Evolutionary conservation across 1,139 yeast genomes (phyloP).

Genomic region (Blastobotrys illinoisensis): DNA sequence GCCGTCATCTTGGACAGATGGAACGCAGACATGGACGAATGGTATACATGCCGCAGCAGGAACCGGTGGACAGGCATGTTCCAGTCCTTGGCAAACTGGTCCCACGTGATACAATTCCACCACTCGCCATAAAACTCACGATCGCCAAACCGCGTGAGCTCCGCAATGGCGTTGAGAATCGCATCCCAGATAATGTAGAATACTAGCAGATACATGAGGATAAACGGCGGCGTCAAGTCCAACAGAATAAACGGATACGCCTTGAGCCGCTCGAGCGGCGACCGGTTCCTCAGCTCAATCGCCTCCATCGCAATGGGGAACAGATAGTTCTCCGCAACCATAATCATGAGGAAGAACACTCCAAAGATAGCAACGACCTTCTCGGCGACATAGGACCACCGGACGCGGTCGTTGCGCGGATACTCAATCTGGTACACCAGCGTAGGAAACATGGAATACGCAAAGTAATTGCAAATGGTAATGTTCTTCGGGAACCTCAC

Average conservation of each 20-base stretch:
- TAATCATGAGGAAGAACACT: constrained; percentile 73
- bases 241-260: constrained; percentile 59
- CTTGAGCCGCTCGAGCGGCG: constrained; percentile 43
- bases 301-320: constrained; percentile 72
- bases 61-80: constrained; percentile 93
- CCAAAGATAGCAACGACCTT: constrained; percentile 82
- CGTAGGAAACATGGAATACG: constrained; percentile 86
- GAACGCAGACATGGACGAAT: constrained; percentile 76
- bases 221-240: constrained; percentile 76
- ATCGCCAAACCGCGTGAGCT: constrained; percentile 78
- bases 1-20: constrained; percentile 62
- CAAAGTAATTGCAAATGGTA: constrained; percentile 59
- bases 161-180: constrained; percentile 83
- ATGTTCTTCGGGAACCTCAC: constrained; percentile 65
- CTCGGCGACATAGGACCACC: constrained; percentile 65
- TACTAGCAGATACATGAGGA: constrained; percentile 65
- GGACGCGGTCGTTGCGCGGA: constrained; percentile 65
- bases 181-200: constrained; percentile 95
- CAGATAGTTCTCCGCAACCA: constrained; percentile 70
- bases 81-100: constrained; percentile 91
- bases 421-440: constrained; percentile 61
- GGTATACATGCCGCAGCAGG: constrained; percentile 87
- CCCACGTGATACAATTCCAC: constrained; percentile 98
- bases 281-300: constrained; percentile 42
- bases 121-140: constrained; percentile 91